These are phyloP conservation scores for Parasitella parasitica DNA, from an alignment of 371 early-diverging fungal species.

Conservation along the genomic window DNA sequence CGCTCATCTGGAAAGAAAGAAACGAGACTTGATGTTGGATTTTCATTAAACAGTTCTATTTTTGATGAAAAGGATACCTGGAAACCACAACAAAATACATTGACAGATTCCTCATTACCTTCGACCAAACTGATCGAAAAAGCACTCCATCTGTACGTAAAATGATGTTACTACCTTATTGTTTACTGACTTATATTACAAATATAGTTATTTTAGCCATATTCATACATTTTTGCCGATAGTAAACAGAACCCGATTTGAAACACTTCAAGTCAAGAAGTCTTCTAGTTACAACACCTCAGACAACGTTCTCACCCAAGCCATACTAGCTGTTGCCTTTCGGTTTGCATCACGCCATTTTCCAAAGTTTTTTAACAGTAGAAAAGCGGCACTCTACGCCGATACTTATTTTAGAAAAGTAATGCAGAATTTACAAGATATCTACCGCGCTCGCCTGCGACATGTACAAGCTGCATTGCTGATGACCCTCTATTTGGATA, in stretches of 20 bases:
- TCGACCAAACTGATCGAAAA: constrained; percentile 10
- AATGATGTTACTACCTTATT: background rate
- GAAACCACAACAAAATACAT: background rate
- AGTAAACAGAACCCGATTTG: constrained; percentile 52
- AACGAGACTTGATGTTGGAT: constrained; percentile 34
- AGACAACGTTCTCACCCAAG: constrained; percentile 39
- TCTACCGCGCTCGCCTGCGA: constrained; percentile 31
- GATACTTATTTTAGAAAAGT: constrained; percentile 38
- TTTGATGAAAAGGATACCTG: constrained; percentile 20
- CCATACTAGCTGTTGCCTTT: constrained; percentile 55
- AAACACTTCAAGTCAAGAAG: constrained; percentile 32
- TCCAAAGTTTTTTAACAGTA: constrained; percentile 14
- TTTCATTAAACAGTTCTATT: constrained; percentile 37
- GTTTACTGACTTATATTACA: constrained; percentile 4
- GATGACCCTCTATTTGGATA: constrained; percentile 45
- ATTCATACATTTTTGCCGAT: constrained; percentile 61
- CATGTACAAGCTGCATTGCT: constrained; percentile 47
- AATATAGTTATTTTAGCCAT: constrained; percentile 53
- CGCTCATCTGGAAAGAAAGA: constrained; percentile 29
- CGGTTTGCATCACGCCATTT: constrained; percentile 38
- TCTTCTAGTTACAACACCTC: constrained; percentile 11
- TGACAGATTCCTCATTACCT: background rate
- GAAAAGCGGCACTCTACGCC: constrained; percentile 33
- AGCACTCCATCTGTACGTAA: constrained; percentile 23
- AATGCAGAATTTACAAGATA: constrained; percentile 35